Percentiles rank a stretch among this genome's conserved stretches.
These are phyloP conservation scores for Halenospora varia DNA, from an alignment of 495 filamentous ascomycete species.

Conservation along the genomic window DNA sequence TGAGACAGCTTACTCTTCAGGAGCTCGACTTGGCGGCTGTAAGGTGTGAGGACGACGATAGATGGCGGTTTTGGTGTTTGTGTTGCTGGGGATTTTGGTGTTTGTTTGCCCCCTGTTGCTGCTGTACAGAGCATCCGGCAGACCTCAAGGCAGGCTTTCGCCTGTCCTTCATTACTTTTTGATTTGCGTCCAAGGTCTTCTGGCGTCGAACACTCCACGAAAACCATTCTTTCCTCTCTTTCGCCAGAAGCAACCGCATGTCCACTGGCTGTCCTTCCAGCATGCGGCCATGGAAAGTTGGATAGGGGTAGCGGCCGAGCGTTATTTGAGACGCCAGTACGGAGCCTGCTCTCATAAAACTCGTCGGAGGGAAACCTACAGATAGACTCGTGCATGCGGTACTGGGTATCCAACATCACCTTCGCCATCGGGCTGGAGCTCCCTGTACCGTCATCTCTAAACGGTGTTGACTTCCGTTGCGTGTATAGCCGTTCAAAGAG, in stretches of 20 bases:
- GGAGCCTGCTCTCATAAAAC: conserved; percentile 43
- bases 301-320: conserved; percentile 27
- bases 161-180: conserved; percentile 44
- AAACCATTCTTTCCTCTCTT: conserved; percentile 30
- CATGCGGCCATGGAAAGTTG: conserved; percentile 30
- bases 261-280: not conserved
- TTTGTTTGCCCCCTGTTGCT: not conserved
- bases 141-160: conserved; percentile 29
- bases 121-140: conserved; percentile 28
- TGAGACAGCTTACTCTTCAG: conserved; percentile 29
- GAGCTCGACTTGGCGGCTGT: conserved; percentile 36
- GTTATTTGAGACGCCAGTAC: conserved; percentile 31
- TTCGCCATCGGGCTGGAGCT: conserved; percentile 14
- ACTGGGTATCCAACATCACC: conserved; percentile 50
- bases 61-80: conserved; percentile 10
- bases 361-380: conserved; percentile 41
- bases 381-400: conserved; percentile 47
- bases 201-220: conserved; percentile 34
- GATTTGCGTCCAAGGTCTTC: conserved; percentile 41
- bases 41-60: conserved; percentile 50
- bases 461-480: not conserved
- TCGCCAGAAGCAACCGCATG: not conserved
- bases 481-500: conserved; percentile 47
- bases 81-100: not conserved
- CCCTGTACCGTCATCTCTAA: not conserved